Percentiles rank a stretch among this genome's conserved stretches.
These are phyloP conservation scores for Globisporangium cederbergense DNA, from an alignment of 352 stramenopile genomes.

Conservation along the genomic window DNA sequence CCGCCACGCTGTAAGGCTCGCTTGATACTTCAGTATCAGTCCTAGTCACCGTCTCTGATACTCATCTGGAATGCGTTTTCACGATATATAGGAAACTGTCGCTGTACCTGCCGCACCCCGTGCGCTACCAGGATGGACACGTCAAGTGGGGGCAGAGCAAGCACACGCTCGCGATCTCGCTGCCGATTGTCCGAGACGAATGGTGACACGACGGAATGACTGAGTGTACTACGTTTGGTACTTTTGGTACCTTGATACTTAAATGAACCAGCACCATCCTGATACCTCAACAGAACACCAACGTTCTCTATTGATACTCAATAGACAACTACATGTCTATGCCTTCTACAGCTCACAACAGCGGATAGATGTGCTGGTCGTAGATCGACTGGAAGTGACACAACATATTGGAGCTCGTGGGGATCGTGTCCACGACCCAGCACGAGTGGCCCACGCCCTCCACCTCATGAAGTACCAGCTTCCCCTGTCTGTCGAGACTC, in stretches of 20 bases:
- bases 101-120: slow-evolving; percentile 68
- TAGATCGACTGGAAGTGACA: background rate
- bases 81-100: slow-evolving; percentile 50
- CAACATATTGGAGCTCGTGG: background rate
- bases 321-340: background rate
- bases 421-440: background rate
- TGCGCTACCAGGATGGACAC: slow-evolving; percentile 61
- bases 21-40: background rate
- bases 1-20: slow-evolving; percentile 43
- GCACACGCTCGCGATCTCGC: slow-evolving; percentile 48
- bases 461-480: background rate
- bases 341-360: background rate
- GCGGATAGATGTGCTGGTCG: background rate
- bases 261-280: background rate
- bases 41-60: background rate
- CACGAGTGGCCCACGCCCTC: background rate
- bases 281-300: too few species aligned
- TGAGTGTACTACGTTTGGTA: background rate
- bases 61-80: background rate
- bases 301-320: background rate
- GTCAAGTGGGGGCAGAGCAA: slow-evolving; percentile 66
- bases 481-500: background rate
- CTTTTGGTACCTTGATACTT: background rate
- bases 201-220: slow-evolving; percentile 29
- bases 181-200: slow-evolving; percentile 76